Conservation (phyloP, 164 flowering plant genomes). For the Liquidambar formosana region DNA sequence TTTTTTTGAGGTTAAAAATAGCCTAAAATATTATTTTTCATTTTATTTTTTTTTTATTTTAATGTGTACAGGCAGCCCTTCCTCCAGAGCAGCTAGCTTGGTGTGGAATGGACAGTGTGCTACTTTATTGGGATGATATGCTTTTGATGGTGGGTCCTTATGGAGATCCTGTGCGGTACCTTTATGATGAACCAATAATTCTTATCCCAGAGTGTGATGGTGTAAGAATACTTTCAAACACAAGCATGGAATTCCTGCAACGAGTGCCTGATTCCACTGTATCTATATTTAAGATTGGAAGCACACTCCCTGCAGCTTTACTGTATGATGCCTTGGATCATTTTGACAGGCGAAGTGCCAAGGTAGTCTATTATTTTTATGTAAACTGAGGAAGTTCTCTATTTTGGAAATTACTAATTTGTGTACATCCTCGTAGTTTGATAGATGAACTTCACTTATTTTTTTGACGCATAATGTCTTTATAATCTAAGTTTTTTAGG, state of each 20-base stretch:
- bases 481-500: too few relatives aligned
- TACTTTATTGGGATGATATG: slow-evolving; percentile 92
- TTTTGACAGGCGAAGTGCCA: slow-evolving; percentile 91
- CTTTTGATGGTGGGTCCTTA: slow-evolving; percentile 93
- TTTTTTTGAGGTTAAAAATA: not conserved
- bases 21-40: not conserved
- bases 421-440: too few relatives aligned
- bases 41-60: slow-evolving; percentile 7
- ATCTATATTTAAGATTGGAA: slow-evolving; percentile 90
- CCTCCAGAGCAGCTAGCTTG: slow-evolving; percentile 96
- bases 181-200: slow-evolving; percentile 87
- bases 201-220: slow-evolving; percentile 97
- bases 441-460: too few relatives aligned
- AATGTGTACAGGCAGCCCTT: slow-evolving; percentile 65
- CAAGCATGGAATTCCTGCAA: slow-evolving; percentile 89
- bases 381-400: not conserved
- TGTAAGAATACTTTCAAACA: slow-evolving; percentile 86
- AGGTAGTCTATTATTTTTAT: slow-evolving; percentile 43
- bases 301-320: slow-evolving; percentile 88
- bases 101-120: slow-evolving; percentile 94
- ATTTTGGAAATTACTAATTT: not conserved
- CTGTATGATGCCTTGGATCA: slow-evolving; percentile 96
- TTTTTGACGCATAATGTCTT: too few relatives aligned
- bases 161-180: slow-evolving; percentile 78
- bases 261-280: slow-evolving; percentile 94